phyloP scores from a whole-genome alignment of 345 rosid species.

The Lumnitzera racemosa region DNA sequence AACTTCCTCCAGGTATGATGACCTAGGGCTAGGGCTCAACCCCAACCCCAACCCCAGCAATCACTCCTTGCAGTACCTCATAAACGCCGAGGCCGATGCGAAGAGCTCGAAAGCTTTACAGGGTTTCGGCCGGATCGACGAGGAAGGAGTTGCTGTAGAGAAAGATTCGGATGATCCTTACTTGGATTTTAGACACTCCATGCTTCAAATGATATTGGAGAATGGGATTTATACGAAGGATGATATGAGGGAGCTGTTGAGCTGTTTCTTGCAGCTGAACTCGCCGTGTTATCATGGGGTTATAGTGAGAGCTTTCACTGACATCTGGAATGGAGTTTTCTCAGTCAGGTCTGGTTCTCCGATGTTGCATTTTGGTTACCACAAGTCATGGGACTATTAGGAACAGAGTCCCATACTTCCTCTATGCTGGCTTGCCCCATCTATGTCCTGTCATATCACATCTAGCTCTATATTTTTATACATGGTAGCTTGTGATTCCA shows the following conservation, averaged over 20 bases:
- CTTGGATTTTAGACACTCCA: constrained; percentile 78
- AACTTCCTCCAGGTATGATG: constrained; percentile 13
- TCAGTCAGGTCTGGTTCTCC: constrained; percentile 20
- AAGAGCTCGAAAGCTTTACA: constrained; percentile 21
- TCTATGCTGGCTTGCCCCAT: constrained; percentile 1
- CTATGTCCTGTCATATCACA: too few species aligned
- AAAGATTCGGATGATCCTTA: constrained; percentile 94
- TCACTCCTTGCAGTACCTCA: constrained; percentile 12
- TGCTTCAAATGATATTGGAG: constrained; percentile 94
- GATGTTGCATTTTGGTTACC: not conserved
- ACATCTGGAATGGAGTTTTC: constrained; percentile 87
- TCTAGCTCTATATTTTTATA: too few species aligned
- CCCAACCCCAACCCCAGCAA: constrained; percentile 6
- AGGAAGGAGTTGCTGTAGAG: constrained; percentile 76
- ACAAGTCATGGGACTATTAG: not conserved
- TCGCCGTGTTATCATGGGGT: constrained; percentile 72
- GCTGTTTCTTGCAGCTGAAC: constrained; percentile 81
- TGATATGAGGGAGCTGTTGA: constrained; percentile 68
- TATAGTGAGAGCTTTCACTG: constrained; percentile 82
- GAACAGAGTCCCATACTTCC: not conserved
- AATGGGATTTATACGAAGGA: constrained; percentile 79
- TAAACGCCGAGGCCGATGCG: constrained; percentile 15
- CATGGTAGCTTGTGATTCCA: too few species aligned
- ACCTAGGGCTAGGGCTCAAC: not conserved
- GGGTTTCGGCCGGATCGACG: constrained; percentile 55